These are phyloP conservation scores for Penicillium sp. DNA, from an alignment of 2,329 filamentous ascomycete species.

Conservation along the genomic window DNA sequence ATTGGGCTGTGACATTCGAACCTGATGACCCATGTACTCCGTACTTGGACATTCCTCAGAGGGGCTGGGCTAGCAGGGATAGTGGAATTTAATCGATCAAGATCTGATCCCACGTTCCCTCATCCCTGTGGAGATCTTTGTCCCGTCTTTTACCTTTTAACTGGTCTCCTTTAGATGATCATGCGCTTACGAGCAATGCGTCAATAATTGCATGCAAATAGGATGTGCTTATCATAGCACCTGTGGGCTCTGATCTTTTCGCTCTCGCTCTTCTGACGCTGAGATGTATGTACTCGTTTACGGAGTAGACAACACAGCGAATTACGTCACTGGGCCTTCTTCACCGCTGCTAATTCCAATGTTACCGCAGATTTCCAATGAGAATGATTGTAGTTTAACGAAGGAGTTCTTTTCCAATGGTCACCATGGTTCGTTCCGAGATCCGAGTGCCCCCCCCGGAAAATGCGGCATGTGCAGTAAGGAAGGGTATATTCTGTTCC, in stretches of 20 bases:
- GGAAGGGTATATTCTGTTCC: background rate
- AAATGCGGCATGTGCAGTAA: background rate
- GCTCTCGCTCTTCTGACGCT: background rate
- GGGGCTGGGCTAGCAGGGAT: conserved; percentile 19
- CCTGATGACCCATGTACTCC: background rate
- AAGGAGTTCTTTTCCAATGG: background rate
- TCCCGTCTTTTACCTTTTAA: background rate
- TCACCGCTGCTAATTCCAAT: background rate
- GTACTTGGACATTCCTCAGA: background rate
- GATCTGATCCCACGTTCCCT: conserved; percentile 15
- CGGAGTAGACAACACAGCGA: background rate
- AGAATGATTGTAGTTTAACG: background rate
- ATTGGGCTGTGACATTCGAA: background rate
- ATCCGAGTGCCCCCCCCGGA: background rate
- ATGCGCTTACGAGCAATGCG: background rate
- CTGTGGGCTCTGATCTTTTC: background rate
- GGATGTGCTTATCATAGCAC: background rate
- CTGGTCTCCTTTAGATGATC: background rate
- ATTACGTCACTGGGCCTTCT: background rate
- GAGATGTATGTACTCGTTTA: background rate
- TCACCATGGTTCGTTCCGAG: background rate
- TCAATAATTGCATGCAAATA: background rate
- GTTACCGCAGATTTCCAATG: background rate
- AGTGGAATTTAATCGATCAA: conserved; percentile 1
- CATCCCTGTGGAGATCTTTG: conserved; percentile 17